Percentiles rank a stretch among this genome's conserved stretches.
Evolutionary conservation across 169 alveolate genomes (phyloP).

Genomic region (Plasmodium blacklocki): DNA sequence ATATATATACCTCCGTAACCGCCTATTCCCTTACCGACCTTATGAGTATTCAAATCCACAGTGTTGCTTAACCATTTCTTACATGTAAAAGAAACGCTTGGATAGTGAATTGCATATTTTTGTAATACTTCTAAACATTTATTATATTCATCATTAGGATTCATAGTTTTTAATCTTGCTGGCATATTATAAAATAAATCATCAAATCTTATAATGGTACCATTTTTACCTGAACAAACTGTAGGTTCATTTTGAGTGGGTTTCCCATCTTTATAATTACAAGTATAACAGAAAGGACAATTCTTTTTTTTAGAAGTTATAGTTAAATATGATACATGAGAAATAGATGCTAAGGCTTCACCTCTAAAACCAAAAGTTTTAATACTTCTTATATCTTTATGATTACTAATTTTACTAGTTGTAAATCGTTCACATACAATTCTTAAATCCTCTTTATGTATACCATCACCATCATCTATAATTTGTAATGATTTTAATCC

Average conservation of each 20-base stretch:
- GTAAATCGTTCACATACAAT: constrained; percentile 97
- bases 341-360: constrained; percentile 97
- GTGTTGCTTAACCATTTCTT: constrained; percentile 83
- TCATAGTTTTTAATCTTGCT: constrained; percentile 77
- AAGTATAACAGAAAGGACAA: constrained; percentile 87
- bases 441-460: constrained; percentile 92
- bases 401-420: constrained; percentile 94
- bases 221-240: constrained; percentile 80
- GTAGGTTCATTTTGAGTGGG: constrained; percentile 80
- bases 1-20: constrained; percentile 76
- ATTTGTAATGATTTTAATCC: constrained; percentile 94
- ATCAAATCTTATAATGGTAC: constrained; percentile 82
- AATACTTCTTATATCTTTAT: constrained; percentile 89
- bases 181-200: constrained; percentile 83
- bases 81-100: constrained; percentile 89
- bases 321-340: constrained; percentile 93
- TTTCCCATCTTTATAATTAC: constrained; percentile 89
- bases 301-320: constrained; percentile 90
- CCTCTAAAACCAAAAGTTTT: constrained; percentile 99
- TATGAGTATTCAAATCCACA: constrained; percentile 86
- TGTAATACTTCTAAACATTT: constrained; percentile 93
- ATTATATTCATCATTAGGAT: constrained; percentile 87
- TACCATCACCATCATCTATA: constrained; percentile 98
- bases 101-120: constrained; percentile 94
- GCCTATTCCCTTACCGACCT: constrained; percentile 52